A percentile compares a stretch with the other conserved stretches of the same genome.
Conservation (phyloP, 2,329 filamentous ascomycete species). For the Amphichorda felina region DNA sequence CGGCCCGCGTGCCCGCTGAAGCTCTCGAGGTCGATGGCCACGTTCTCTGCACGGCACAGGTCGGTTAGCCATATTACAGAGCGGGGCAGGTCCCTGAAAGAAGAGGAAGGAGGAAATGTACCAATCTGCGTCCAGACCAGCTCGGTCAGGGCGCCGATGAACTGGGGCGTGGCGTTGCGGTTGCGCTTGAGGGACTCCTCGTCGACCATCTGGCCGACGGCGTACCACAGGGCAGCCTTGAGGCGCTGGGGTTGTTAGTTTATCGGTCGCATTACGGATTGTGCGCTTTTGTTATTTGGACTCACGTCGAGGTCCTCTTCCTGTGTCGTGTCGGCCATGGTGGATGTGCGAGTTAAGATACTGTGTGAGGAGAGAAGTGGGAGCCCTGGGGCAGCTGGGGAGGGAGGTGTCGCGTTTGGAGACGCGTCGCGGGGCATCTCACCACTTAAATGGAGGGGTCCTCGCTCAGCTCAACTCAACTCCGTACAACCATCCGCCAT, state of each 20-base stretch:
- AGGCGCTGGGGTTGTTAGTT: conserved; percentile 43
- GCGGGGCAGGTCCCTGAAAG: no score
- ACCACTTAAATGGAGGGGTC: not conserved
- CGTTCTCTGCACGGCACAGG: conserved; percentile 36
- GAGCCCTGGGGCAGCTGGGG: no score
- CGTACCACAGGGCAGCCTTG: conserved; percentile 76
- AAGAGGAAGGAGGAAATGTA: conserved; percentile 17
- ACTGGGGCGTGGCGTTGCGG: conserved; percentile 83
- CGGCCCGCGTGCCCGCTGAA: conserved; percentile 67
- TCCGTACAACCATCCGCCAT: not conserved
- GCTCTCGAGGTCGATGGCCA: conserved; percentile 43
- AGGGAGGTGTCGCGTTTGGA: not conserved
- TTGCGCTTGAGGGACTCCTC: conserved; percentile 52
- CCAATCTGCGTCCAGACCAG: conserved; percentile 81
- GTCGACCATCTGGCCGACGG: conserved; percentile 79
- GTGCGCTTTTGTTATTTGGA: not conserved
- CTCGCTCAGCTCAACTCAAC: not conserved
- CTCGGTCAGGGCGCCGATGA: conserved; percentile 77
- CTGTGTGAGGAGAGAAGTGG: not conserved
- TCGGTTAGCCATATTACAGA: not conserved
- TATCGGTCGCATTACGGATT: no score
- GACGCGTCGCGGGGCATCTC: conserved; percentile 4
- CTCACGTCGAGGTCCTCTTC: conserved; percentile 24
- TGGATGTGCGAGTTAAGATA: not conserved
- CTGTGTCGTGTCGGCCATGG: conserved; percentile 19